These are phyloP conservation scores for Lichtheimia ornata DNA, from an alignment of 371 early-diverging fungal species.

Conservation along the genomic window DNA sequence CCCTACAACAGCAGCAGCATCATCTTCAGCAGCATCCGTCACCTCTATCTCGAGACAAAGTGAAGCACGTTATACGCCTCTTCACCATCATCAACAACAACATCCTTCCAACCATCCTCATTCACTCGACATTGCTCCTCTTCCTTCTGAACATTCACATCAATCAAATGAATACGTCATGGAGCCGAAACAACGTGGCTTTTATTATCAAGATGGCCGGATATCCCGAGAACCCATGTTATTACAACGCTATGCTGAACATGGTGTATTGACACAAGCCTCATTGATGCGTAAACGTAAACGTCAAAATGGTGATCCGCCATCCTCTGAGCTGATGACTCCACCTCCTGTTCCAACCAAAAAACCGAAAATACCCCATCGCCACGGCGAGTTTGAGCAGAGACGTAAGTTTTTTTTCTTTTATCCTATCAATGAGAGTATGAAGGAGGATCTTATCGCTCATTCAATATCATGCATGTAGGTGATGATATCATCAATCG, in stretches of 20 bases:
- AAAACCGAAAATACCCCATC: conserved; percentile 52
- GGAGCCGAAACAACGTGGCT: conserved; percentile 48
- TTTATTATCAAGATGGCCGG: conserved; percentile 48
- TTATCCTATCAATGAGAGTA: too few species aligned
- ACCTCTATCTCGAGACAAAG: neutral
- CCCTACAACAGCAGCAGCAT: conserved; percentile 1
- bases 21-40: neutral
- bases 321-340: conserved; percentile 22
- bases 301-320: conserved; percentile 32
- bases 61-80: neutral
- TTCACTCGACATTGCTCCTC: neutral
- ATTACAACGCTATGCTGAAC: conserved; percentile 47
- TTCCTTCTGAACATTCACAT: neutral
- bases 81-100: neutral
- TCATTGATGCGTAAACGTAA: conserved; percentile 47
- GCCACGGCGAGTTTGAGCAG: conserved; percentile 52
- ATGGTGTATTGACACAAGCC: conserved; percentile 45
- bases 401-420: conserved; percentile 35
- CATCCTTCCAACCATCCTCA: neutral
- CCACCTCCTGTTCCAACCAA: conserved; percentile 28
- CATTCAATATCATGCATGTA: conserved; percentile 1
- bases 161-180: conserved; percentile 19
- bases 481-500: conserved; percentile 51
- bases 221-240: conserved; percentile 41
- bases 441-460: too few species aligned